Base-by-base conservation (phyloP, 2,329 filamentous ascomycete species). In the Sporothrix brunneoviolacea region DNA sequence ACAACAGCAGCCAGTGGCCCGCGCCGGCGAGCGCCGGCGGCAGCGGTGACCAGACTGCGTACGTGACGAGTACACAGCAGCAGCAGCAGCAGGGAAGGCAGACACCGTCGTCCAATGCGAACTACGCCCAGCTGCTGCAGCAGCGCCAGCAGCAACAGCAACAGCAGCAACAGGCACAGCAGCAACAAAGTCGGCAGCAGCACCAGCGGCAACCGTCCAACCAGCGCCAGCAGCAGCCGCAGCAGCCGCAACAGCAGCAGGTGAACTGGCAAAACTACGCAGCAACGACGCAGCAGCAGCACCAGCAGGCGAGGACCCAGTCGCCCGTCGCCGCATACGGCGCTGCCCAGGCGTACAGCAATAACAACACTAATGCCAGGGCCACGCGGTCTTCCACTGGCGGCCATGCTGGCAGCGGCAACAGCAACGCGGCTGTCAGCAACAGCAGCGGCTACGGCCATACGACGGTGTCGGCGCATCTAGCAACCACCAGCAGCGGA, bases 381-480 rank as follows among this genome's bases (percentile, higher is more conserved):
- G 39, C 10, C 21, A 13, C 32, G 24, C 27, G 9, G 27, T 12
- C 32, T 19, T 4, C 30, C 21, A n/a, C 12, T n/a, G 13, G n/a
- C n/a, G n/a, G n/a, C 13, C 32, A 22, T 6, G 32, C 30, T 37
- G n/a, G 27, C 45, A 40, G 10, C 53, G 15, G 1, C 49, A 49
- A 13, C 30, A 28, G 4, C 60, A 58, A 13, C 52, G 38, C 3
- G 58, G 57, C 2, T 58, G 59, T 1, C 59, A 58, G 12, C 61
- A 60, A n/a, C 60, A 58, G 4, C 60, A 58, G 3, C 62, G 59
- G 8, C 46, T 39, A 8, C 24, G 55, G 4, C 64, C 60, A 7
- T 64, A 66, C 71, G 73, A 42, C 68, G 69, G 30, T 65, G 65
- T 40, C 64, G 52, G 54, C 46, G 61, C 58, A 53, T 43, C 1